Percentiles rank a stretch among this genome's conserved stretches.
These are phyloP conservation scores for Mycena albidolilacea DNA, from an alignment of 768 basidiomycete genomes.

Conservation along the genomic window DNA sequence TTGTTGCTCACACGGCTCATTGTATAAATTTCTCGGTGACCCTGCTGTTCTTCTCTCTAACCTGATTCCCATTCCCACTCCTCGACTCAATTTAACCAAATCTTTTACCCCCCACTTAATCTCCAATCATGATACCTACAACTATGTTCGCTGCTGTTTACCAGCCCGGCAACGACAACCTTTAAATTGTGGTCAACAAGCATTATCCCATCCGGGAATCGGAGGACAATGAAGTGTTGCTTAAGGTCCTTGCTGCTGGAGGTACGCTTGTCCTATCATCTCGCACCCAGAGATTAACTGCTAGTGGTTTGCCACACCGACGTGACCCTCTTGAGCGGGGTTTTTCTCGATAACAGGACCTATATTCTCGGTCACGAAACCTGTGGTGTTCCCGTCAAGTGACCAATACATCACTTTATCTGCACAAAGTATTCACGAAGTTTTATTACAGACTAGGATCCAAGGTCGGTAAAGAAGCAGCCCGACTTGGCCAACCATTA, in stretches of 20 bases:
- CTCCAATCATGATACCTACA: constrained; percentile 8
- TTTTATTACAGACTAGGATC: constrained; percentile 33
- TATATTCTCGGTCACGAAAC: constrained; percentile 37
- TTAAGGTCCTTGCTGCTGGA: constrained; percentile 34
- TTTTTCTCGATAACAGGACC: constrained; percentile 14
- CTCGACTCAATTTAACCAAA: too few species aligned
- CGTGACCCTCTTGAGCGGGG: constrained; percentile 30
- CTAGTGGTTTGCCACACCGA: constrained; percentile 33
- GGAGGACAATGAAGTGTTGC: constrained; percentile 30
- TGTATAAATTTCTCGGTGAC: too few species aligned
- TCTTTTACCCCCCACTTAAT: too few species aligned
- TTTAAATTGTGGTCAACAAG: constrained; percentile 30
- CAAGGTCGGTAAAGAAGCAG: constrained; percentile 23
- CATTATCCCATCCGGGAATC: constrained; percentile 29
- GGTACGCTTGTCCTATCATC: constrained; percentile 2
- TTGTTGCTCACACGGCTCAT: too few species aligned
- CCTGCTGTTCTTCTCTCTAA: too few species aligned
- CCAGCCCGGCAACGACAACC: constrained; percentile 19
- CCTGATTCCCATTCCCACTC: too few species aligned
- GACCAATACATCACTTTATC: neutral
- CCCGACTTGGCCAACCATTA: constrained; percentile 18
- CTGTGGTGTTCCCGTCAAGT: constrained; percentile 34
- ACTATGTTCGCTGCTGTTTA: constrained; percentile 35
- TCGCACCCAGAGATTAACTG: neutral
- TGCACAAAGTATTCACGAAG: neutral